A percentile compares a stretch with the other conserved stretches of the same genome.
Evolutionary conservation across 1,284 basidiomycete species (phyloP).

Genomic region (Leccinum cinnamomeum): DNA sequence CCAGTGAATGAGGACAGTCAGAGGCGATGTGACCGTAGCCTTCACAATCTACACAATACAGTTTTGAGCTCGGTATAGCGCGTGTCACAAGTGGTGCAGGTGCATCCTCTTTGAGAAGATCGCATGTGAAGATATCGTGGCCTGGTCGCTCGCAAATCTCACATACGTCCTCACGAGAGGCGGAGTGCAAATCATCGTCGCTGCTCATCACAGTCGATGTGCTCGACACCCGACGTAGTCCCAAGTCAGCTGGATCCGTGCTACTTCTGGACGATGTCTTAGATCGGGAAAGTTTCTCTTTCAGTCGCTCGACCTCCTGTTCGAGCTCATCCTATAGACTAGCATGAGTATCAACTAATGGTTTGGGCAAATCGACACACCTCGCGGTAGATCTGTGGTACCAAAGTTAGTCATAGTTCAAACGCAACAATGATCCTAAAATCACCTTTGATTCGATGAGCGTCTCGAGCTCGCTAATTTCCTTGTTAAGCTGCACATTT

Average conservation of each 20-base stretch:
- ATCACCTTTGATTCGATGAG: conserved; percentile 85
- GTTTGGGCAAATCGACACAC: conserved; percentile 36
- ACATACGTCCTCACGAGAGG: conserved; percentile 50
- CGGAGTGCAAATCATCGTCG: conserved; percentile 19
- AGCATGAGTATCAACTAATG: conserved; percentile 6
- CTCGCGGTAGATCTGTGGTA: conserved; percentile 81
- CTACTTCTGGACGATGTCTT: conserved; percentile 60
- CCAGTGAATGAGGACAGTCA: conserved; percentile 76
- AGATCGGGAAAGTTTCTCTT: conserved; percentile 59
- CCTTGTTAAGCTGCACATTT: conserved; percentile 73
- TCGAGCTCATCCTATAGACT: conserved; percentile 78
- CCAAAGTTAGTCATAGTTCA: conserved; percentile 13
- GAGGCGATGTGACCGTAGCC: conserved; percentile 65
- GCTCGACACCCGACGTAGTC: conserved; percentile 28
- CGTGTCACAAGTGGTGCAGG: conserved; percentile 9
- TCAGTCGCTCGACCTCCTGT: conserved; percentile 75
- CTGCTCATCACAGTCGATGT: conserved; percentile 28
- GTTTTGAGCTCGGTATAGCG: conserved; percentile 29
- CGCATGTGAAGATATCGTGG: conserved; percentile 82
- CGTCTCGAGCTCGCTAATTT: conserved; percentile 86
- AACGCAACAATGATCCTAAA: neutral
- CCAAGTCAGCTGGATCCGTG: conserved; percentile 39
- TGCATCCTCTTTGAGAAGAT: conserved; percentile 51
- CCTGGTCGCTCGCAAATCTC: conserved; percentile 83
- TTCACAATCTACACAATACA: conserved; percentile 79